These are phyloP conservation scores for Paracoccidioides brasiliensis DNA, from an alignment of 2,329 filamentous ascomycete genomes.

Conservation along the genomic window DNA sequence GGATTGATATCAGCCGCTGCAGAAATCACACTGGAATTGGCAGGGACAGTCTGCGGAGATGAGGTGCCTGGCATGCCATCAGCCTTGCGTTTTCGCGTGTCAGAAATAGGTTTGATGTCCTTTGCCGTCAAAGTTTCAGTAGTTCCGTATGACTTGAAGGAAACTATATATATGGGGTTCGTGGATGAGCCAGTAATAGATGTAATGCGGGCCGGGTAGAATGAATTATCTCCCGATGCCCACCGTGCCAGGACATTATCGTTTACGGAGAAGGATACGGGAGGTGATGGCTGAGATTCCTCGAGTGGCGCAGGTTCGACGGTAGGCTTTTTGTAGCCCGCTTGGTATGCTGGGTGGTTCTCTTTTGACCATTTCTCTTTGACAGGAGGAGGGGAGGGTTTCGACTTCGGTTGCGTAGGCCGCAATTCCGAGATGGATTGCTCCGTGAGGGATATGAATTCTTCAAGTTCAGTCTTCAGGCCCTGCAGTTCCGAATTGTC, in stretches of 20 bases:
- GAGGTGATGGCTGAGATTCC: slow-evolving; percentile 41
- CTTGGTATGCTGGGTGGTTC: slow-evolving; percentile 64
- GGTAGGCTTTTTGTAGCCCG: slow-evolving; percentile 40
- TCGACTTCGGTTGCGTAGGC: slow-evolving; percentile 36
- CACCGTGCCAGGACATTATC: slow-evolving; percentile 85
- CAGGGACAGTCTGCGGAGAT: slow-evolving; percentile 27
- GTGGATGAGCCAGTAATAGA: slow-evolving; percentile 86
- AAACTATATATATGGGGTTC: slow-evolving; percentile 85
- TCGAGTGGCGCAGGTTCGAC: slow-evolving; percentile 25
- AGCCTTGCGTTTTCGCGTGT: slow-evolving; percentile 69
- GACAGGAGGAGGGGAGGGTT: slow-evolving; percentile 39
- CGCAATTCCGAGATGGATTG: slow-evolving; percentile 70
- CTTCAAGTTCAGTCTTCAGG: slow-evolving; percentile 68
- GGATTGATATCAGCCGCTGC: slow-evolving; percentile 55
- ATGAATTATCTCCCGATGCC: slow-evolving; percentile 74
- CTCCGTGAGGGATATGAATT: slow-evolving; percentile 66
- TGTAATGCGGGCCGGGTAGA: slow-evolving; percentile 85
- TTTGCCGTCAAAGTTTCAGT: slow-evolving; percentile 69
- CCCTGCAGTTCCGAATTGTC: slow-evolving; percentile 64
- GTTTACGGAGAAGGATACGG: slow-evolving; percentile 64
- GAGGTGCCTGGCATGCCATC: slow-evolving; percentile 47
- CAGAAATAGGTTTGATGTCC: slow-evolving; percentile 67
- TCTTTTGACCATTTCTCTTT: slow-evolving; percentile 67
- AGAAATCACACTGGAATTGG: slow-evolving; percentile 46
- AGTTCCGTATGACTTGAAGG: slow-evolving; percentile 76